Evolutionary conservation across 176 grass and related monocot species (phyloP), one percentile per base, ranked within the genome.

Genomic region (Otatea glauca): DNA sequence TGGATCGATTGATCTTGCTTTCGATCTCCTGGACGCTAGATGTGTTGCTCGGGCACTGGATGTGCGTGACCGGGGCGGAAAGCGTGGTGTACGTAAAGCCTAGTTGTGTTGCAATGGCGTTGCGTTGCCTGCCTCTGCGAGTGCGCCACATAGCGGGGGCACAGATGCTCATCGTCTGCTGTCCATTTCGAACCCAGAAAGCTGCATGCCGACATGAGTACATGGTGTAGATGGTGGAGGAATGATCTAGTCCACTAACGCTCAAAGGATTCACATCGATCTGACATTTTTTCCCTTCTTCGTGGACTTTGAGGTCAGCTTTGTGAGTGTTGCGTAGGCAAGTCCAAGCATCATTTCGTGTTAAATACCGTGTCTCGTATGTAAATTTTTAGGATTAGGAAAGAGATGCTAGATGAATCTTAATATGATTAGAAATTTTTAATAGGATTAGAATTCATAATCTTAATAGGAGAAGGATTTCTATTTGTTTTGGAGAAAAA

Each of bases 191-290:
- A 45, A 5, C 29, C 43, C 63, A 6, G 1, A 63, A 53, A 83
- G 17, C 25, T 11, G 66, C 49, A 5, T 51, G 45, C 14, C 49
- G 29, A 23, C 47, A 45, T 23, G 81, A 20, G 77, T 17, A 32
- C 70, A 18, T 13, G 70, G 53, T 53, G 74, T 5, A 45, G 23
- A 16, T 88, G 65, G 74, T 81, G 77, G 88, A 76, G 25, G 65
- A 34, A 64, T 76, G 63, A 77, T 81, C 65, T 20, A 65, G 44
- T 15, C 60, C 87, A 88, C 81, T 77, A 16, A 5, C 25, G 39
- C 50, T 48, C 5, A 39, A 37, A 70, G 61, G 48, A 7, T 53
- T 37, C 83, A 34, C 37, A 34, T 48, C 47, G 35, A 37, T 37
- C 35, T 37, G 12, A 21, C 53, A 55, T 21, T 13, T 18, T 6